phyloP scores from a whole-genome alignment of 805 yeast genomes.

The Candida qinlingensis region DNA sequence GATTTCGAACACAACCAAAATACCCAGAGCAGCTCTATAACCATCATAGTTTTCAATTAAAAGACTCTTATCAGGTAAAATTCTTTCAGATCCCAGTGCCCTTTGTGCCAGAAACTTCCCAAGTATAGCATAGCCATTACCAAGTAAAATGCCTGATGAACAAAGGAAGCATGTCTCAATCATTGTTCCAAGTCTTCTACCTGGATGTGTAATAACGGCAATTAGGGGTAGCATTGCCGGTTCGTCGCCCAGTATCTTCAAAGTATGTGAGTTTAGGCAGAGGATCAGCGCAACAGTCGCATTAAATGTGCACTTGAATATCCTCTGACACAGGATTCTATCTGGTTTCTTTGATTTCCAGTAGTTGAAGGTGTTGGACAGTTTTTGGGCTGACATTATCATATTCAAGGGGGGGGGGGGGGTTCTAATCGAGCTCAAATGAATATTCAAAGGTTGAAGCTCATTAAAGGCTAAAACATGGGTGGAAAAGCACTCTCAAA shows the following conservation, averaged over 20 bases:
- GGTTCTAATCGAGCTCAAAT: no score
- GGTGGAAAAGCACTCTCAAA: no score
- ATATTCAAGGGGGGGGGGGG: no score
- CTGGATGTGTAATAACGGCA: conserved; percentile 45
- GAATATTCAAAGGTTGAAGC: not conserved
- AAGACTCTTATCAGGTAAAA: conserved; percentile 30
- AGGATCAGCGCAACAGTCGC: conserved; percentile 38
- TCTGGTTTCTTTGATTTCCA: conserved; percentile 8
- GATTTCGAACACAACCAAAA: conserved; percentile 40
- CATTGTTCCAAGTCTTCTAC: conserved; percentile 43
- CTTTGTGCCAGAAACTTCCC: conserved; percentile 37
- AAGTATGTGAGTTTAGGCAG: conserved; percentile 33
- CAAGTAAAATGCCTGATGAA: conserved; percentile 36
- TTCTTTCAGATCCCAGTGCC: conserved; percentile 27
- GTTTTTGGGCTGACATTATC: not conserved
- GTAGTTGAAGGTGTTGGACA: not conserved
- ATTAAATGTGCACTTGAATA: conserved; percentile 33
- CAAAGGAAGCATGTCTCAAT: conserved; percentile 38
- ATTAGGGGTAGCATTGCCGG: conserved; percentile 41
- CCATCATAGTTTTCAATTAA: conserved; percentile 25
- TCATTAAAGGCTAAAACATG: not conserved
- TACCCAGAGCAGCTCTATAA: conserved; percentile 36
- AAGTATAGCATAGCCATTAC: conserved; percentile 36
- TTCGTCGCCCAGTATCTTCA: conserved; percentile 32
- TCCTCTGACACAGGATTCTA: conserved; percentile 31